Evolutionary conservation across 2,329 filamentous ascomycete genomes (phyloP), one percentile per base, ranked within the genome.

Genomic region (Penicillium sp.): DNA sequence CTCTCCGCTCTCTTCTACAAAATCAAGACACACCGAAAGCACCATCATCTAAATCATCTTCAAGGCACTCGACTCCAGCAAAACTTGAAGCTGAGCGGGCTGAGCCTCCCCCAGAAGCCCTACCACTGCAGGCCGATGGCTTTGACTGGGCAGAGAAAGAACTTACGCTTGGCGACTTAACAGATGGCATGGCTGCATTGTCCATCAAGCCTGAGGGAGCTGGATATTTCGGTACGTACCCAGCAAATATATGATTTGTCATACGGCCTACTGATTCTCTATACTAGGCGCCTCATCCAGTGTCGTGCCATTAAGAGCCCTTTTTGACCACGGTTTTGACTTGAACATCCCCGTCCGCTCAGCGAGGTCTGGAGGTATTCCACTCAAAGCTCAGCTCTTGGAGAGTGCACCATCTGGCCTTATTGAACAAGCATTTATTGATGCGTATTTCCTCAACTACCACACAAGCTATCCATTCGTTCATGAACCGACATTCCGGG

Each of bases 381-480:
- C 72, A 21, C 62, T 74, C 49, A 75, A 75, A 60, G 67, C 70
- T n/a, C 72, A 75, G 45, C 68, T 75, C 33, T 59, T 75, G 41
- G 70, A 70, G 51, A 72, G 70, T 24, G 73, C 73, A 10, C 73
- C 73, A 1, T 74, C 73, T 24, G 73, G 73, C 13, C 58, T 75
- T 31, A 69, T 75, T 13, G 73, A 75, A 52, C 73, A 76, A 59
- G 70, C 74, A 3, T 75, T 77, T 37, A 75, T 77, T 53, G 75
- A 80, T 55, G 74, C 76, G 1, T 82, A 79, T 61, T 82, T 81
- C 54, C 62, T 72, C 21, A 72, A 78, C 24, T 81, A 80, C 58
- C 77, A 81, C 59, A 68, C 70, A 7, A 75, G 75, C 44, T 81
- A 80, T 61, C 79, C 79, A 1, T 75, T 81, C 41, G 68, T 81